Conservation (phyloP, 2,329 filamentous ascomycete species). For the Epichloe aotearoae region DNA sequence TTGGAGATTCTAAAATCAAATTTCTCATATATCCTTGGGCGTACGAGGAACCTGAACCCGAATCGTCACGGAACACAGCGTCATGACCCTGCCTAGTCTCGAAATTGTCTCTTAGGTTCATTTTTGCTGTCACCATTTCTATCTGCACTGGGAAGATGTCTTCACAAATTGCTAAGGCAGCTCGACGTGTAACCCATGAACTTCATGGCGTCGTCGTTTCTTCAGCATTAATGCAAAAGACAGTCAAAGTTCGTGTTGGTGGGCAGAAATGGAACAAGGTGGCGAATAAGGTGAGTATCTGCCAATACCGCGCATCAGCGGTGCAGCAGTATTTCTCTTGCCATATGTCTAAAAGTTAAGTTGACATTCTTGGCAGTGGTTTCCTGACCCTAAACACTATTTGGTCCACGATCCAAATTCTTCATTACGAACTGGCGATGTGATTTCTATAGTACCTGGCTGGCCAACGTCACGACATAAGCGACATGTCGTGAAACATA, state of each 20-base stretch:
- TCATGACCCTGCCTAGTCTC: neutral
- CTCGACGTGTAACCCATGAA: conserved; percentile 34
- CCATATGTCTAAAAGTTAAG: neutral
- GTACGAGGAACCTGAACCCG: neutral
- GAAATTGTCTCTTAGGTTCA: neutral
- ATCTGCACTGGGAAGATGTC: conserved; percentile 21
- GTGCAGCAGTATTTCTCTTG: neutral
- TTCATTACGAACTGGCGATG: conserved; percentile 60
- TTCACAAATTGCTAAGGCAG: conserved; percentile 26
- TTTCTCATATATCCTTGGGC: neutral
- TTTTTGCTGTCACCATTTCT: neutral
- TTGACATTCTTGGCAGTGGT: conserved; percentile 29
- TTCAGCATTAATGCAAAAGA: conserved; percentile 64
- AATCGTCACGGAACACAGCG: neutral
- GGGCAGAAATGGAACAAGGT: conserved; percentile 58
- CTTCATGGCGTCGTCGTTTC: conserved; percentile 61
- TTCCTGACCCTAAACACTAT: conserved; percentile 48
- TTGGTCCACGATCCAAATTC: conserved; percentile 69
- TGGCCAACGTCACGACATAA: conserved; percentile 54
- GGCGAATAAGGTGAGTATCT: conserved; percentile 52
- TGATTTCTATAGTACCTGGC: conserved; percentile 56
- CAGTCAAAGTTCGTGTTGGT: conserved; percentile 64
- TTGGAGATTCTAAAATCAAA: no score
- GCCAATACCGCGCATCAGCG: neutral
- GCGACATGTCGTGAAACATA: conserved; percentile 60